Evolutionary conservation across 805 yeast species (phyloP).

Genomic region (Ogataea wickerhamii): DNA sequence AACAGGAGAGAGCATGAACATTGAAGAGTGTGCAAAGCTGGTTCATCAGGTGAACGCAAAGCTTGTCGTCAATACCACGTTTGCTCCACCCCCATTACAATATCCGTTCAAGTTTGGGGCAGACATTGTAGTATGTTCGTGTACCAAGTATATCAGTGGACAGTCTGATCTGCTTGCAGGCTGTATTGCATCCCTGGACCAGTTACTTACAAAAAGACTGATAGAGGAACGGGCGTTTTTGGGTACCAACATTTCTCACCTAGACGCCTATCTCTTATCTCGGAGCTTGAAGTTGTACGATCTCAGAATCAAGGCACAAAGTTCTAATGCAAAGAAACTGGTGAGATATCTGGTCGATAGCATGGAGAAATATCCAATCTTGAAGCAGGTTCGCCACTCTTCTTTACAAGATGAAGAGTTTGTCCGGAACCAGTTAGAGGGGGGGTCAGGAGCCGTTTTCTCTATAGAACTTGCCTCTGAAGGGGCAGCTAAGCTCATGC

Average conservation of each 20-base stretch:
- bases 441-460: conserved; percentile 69
- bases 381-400: conserved; percentile 60
- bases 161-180: conserved; percentile 89
- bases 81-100: conserved; percentile 88
- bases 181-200: conserved; percentile 59
- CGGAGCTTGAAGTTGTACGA: conserved; percentile 79
- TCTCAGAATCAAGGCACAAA: conserved; percentile 63
- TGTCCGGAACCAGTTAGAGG: conserved; percentile 60
- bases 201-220: conserved; percentile 41
- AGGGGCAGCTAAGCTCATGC: conserved; percentile 59
- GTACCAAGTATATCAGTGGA: conserved; percentile 89
- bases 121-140: conserved; percentile 87
- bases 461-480: conserved; percentile 49
- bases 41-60: conserved; percentile 77
- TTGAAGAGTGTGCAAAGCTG: conserved; percentile 40
- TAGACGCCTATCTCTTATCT: conserved; percentile 68
- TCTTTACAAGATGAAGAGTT: conserved; percentile 69
- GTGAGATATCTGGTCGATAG: conserved; percentile 57
- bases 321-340: conserved; percentile 54
- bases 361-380: conserved; percentile 40
- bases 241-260: conserved; percentile 74
- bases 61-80: conserved; percentile 76
- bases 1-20: not conserved
- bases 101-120: conserved; percentile 79
- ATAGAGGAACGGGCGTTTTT: conserved; percentile 59